These are phyloP conservation scores for Erodium maritimum DNA, from an alignment of 345 rosid genomes.

Conservation along the genomic window DNA sequence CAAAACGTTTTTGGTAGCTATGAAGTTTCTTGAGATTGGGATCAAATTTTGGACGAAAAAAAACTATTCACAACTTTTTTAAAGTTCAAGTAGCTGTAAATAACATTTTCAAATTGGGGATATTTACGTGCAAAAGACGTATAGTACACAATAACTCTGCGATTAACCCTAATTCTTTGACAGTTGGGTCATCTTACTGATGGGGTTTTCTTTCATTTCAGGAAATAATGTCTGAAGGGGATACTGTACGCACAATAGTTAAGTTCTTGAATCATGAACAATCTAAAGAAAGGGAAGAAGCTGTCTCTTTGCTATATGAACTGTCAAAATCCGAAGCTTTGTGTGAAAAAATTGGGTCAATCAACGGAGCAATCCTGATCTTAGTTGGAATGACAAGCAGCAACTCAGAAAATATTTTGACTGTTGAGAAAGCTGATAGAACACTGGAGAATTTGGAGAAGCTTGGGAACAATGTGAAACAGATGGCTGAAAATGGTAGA, in stretches of 20 bases:
- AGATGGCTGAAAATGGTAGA: constrained; percentile 88
- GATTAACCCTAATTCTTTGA: constrained; percentile 3
- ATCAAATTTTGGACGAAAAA: too few species aligned
- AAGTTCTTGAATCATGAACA: constrained; percentile 68
- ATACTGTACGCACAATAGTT: constrained; percentile 79
- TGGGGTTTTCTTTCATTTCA: constrained; percentile 22
- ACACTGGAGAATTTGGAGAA: constrained; percentile 69
- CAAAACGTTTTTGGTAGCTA: too few species aligned
- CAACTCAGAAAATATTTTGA: constrained; percentile 64
- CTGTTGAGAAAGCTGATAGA: constrained; percentile 79
- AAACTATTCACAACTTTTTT: too few species aligned
- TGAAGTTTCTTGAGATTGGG: too few species aligned
- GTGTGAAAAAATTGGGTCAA: constrained; percentile 82
- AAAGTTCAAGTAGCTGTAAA: too few species aligned
- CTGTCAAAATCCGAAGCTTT: constrained; percentile 74
- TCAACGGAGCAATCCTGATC: constrained; percentile 81
- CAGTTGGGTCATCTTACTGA: constrained; percentile 3
- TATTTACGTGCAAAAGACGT: too few species aligned
- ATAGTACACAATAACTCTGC: too few species aligned
- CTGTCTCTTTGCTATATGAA: constrained; percentile 76
- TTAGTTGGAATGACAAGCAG: constrained; percentile 88
- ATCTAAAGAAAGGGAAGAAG: constrained; percentile 74
- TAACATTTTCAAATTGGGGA: too few species aligned
- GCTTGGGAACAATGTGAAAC: constrained; percentile 69
- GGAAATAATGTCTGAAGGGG: constrained; percentile 85